Base-by-base conservation (phyloP, 1,284 basidiomycete species). In the Trametes hirsuta region DNA sequence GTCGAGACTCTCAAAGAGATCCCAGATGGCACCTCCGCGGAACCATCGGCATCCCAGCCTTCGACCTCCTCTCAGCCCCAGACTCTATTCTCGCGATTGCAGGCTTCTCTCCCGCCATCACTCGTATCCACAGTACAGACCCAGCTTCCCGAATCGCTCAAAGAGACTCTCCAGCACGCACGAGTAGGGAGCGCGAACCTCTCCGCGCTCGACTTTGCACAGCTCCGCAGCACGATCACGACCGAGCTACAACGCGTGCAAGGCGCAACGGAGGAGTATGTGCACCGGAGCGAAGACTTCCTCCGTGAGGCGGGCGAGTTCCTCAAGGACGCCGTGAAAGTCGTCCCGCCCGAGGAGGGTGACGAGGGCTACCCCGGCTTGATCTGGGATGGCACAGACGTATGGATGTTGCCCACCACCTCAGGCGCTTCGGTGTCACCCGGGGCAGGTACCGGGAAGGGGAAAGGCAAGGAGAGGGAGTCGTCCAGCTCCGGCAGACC, bases 301-400 rank as follows among this genome's bases (percentile, higher is more conserved):
- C 73, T 96, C 34, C 82, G 85, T 44, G 88, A 89, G 61, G 88
- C 92, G 5, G 84, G 88, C 15, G 88, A 88, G 56, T 91, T 87
- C 56, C 74, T 94, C 35, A 85, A 86, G 58, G 93, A 95, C 51
- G 94, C 93, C 11, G 92, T 97, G 67, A 93, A 93, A 72, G 88
- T 97, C 52, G 80, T 97, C 9, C 95, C 95, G 0, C 94, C 94
- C 0, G 87, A 90, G 44, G 82, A 81, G 40, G 75, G 71, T 6
- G 71, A 71, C 15, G 63, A 72, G 0, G 65, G 69, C 3, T 69
- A 72, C 8, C 73, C 78, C 8, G 82, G 80, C 2, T 69, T 89
- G 37, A 72, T 85, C 47, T 94, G 91, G 90, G 91, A 94, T 72
- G 92, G 91, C 0, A 77, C 85, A n/a, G 91, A 94, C 70, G 83